Conservation (phyloP, 164 flowering plant species). For the Houttuynia cordata region DNA sequence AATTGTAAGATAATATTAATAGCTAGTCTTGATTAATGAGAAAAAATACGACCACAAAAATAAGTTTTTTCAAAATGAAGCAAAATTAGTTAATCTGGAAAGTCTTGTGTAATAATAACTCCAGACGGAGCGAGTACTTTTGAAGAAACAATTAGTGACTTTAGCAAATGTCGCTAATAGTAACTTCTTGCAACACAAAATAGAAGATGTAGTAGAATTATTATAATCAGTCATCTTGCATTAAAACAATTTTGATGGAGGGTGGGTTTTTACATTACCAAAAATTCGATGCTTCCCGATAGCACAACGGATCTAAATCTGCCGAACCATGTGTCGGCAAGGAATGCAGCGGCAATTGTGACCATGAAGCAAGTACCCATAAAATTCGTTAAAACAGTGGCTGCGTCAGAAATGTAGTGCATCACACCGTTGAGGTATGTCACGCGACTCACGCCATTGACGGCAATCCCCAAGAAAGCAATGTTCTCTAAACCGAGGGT, state of each 20-base stretch:
- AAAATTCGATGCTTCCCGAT: constrained; percentile 20
- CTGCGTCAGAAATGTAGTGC: constrained; percentile 56
- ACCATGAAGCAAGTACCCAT: constrained; percentile 45
- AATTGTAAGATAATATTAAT: background rate
- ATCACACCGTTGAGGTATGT: constrained; percentile 49
- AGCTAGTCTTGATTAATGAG: background rate
- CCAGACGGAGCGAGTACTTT: no score
- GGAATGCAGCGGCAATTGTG: constrained; percentile 31
- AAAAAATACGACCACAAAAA: no score
- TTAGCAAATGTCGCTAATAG: no score
- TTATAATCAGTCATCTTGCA: background rate
- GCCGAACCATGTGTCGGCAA: constrained; percentile 49
- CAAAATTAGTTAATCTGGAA: no score
- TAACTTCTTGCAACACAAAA: no score
- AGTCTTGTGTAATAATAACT: no score
- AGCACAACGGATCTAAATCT: constrained; percentile 31
- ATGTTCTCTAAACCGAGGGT: constrained; percentile 36
- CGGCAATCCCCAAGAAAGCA: constrained; percentile 36
- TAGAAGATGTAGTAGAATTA: no score
- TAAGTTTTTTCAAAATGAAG: no score
- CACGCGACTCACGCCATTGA: constrained; percentile 42
- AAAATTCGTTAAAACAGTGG: constrained; percentile 46
- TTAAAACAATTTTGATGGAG: background rate
- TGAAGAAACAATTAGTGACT: no score
- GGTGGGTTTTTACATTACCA: constrained; percentile 28